A percentile compares a stretch with the other conserved stretches of the same genome.
These are phyloP conservation scores for Ploettnerulaceae sp. DNA, from an alignment of 2,329 filamentous ascomycete species.

Conservation along the genomic window DNA sequence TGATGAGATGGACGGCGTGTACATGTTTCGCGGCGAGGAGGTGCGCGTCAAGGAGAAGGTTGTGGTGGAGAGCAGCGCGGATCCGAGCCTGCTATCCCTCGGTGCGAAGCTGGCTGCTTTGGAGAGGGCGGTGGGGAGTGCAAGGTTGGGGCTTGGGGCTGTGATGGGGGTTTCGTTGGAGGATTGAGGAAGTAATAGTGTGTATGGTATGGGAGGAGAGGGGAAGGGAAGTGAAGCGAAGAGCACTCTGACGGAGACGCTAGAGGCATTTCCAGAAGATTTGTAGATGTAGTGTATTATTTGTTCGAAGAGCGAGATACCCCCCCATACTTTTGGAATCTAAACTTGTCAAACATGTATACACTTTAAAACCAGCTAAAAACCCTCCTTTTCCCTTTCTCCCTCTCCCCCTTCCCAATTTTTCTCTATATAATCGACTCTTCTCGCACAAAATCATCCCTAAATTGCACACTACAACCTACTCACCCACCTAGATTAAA, in stretches of 20 bases:
- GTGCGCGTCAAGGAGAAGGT: slow-evolving; percentile 89
- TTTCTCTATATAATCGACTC: too few species aligned
- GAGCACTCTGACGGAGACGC: neutral
- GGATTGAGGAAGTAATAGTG: neutral
- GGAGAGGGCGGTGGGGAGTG: slow-evolving; percentile 65
- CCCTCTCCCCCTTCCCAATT: too few species aligned
- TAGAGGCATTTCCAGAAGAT: neutral
- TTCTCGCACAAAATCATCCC: too few species aligned
- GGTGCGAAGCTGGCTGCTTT: slow-evolving; percentile 79
- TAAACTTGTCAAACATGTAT: too few species aligned
- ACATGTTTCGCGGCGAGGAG: slow-evolving; percentile 59
- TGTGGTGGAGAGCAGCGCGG: slow-evolving; percentile 67
- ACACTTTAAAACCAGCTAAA: too few species aligned
- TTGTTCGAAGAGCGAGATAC: too few species aligned
- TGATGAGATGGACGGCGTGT: slow-evolving; percentile 75
- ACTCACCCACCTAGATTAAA: too few species aligned
- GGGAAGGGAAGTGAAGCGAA: neutral
- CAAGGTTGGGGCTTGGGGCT: slow-evolving; percentile 65
- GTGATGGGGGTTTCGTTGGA: slow-evolving; percentile 30
- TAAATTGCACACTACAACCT: too few species aligned
- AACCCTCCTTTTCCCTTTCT: too few species aligned
- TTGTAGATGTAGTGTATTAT: too few species aligned
- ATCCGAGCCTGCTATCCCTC: slow-evolving; percentile 78
- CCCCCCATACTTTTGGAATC: too few species aligned
- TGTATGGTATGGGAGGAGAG: neutral